These are phyloP conservation scores for Phlebopus sp. DNA, from an alignment of 1,284 basidiomycete species.

Conservation along the genomic window DNA sequence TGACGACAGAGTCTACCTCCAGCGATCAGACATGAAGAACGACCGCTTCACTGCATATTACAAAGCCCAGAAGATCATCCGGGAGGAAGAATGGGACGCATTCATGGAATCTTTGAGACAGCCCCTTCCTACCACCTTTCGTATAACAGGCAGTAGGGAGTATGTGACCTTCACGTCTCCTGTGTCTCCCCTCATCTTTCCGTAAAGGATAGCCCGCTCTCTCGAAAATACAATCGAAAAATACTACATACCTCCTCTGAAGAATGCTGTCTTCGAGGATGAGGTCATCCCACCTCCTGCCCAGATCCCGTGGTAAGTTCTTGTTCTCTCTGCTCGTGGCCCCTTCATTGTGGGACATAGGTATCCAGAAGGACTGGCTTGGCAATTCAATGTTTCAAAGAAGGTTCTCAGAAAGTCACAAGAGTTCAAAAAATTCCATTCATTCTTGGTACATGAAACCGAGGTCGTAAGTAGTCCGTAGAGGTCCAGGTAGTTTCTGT, in stretches of 20 bases:
- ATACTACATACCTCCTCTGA: conserved; percentile 77
- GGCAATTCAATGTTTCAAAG: conserved; percentile 95
- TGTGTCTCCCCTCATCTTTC: background rate
- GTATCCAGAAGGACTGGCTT: conserved; percentile 93
- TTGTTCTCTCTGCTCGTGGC: conserved; percentile 1
- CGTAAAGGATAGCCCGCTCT: conserved; percentile 21
- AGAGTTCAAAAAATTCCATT: conserved; percentile 96
- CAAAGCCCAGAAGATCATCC: conserved; percentile 67
- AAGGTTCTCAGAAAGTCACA: conserved; percentile 85
- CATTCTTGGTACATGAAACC: conserved; percentile 96
- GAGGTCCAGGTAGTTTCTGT: background rate
- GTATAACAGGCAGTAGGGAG: conserved; percentile 87
- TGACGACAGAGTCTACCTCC: conserved; percentile 41
- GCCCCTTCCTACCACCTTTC: conserved; percentile 92
- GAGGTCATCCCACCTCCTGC: conserved; percentile 76
- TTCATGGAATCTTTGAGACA: conserved; percentile 70
- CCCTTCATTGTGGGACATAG: conserved; percentile 35
- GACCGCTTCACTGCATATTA: conserved; percentile 77
- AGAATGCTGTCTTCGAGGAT: conserved; percentile 76
- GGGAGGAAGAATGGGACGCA: conserved; percentile 74
- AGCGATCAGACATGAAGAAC: conserved; percentile 67
- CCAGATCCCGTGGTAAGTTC: conserved; percentile 76
- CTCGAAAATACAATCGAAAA: conserved; percentile 35
- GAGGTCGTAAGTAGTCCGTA: conserved; percentile 69
- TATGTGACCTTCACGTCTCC: conserved; percentile 39